These are phyloP conservation scores for Aspergillus sp. DNA, from an alignment of 2,329 filamentous ascomycete genomes.

Conservation along the genomic window DNA sequence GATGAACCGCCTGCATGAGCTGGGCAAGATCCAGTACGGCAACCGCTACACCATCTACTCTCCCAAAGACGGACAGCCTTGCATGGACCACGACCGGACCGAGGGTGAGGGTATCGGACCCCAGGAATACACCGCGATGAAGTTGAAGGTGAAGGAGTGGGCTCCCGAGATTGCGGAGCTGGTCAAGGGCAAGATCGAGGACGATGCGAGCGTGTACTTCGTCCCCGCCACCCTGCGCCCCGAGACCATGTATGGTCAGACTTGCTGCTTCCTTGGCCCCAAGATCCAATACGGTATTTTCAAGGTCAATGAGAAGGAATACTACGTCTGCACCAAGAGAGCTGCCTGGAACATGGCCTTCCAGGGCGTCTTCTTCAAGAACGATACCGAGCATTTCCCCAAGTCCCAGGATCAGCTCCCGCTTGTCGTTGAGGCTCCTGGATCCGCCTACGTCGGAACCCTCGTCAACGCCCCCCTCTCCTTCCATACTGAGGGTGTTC, in stretches of 20 bases:
- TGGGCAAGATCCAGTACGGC: conserved; percentile 91
- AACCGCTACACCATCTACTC: conserved; percentile 93
- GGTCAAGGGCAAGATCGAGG: conserved; percentile 75
- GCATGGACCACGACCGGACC: conserved; percentile 82
- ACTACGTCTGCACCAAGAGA: conserved; percentile 78
- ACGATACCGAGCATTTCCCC: conserved; percentile 44
- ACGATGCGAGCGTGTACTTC: conserved; percentile 78
- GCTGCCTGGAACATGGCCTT: conserved; percentile 94
- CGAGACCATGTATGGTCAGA: conserved; percentile 99
- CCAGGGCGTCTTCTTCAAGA: conserved; percentile 73
- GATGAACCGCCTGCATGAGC: conserved; percentile 85
- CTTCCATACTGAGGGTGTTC: conserved; percentile 75
- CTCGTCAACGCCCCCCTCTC: conserved; percentile 86
- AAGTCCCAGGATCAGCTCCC: conserved; percentile 69
- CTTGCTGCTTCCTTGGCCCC: conserved; percentile 90
- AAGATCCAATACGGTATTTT: conserved; percentile 87
- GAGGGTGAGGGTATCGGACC: conserved; percentile 78
- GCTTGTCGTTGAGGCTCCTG: conserved; percentile 71
- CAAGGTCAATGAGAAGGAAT: conserved; percentile 74
- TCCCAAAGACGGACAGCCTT: conserved; percentile 83
- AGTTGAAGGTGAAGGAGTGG: conserved; percentile 90
- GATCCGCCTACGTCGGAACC: conserved; percentile 82
- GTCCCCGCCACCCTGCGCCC: conserved; percentile 88
- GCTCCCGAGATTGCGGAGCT: conserved; percentile 69
- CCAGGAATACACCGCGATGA: conserved; percentile 90